Percentiles rank a stretch among this genome's conserved stretches.
phyloP scores from a whole-genome alignment of 495 filamentous ascomycete genomes.

The Penicillium angulare region DNA sequence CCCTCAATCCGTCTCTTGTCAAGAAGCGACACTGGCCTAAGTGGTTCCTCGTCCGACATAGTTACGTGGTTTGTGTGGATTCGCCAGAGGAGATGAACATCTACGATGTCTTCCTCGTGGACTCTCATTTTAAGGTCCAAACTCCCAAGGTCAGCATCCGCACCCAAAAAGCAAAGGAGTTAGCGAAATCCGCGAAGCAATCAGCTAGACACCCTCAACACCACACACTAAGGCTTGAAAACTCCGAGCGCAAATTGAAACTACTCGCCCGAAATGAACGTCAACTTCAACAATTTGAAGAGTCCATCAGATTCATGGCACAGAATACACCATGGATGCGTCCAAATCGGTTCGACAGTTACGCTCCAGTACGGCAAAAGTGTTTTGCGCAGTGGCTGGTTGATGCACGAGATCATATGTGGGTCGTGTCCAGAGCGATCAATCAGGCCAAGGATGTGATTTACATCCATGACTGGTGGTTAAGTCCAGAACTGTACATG shows the following conservation, averaged over 20 bases:
- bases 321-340: conserved; percentile 75
- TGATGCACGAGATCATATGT: conserved; percentile 97
- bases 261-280: conserved; percentile 91
- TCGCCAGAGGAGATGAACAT: conserved; percentile 98
- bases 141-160: conserved; percentile 60
- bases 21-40: conserved; percentile 82
- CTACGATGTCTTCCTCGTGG: conserved; percentile 95
- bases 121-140: conserved; percentile 76
- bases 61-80: conserved; percentile 96
- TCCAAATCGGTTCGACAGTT: conserved; percentile 85
- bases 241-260: conserved; percentile 85
- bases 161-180: conserved; percentile 65
- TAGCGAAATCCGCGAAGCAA: conserved; percentile 58
- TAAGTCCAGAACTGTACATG: conserved; percentile 96
- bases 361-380: conserved; percentile 81
- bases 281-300: conserved; percentile 86
- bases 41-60: conserved; percentile 98
- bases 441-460: conserved; percentile 98
- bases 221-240: conserved; percentile 78
- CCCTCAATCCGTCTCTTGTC: conserved; percentile 71
- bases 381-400: conserved; percentile 97
- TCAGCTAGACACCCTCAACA: conserved; percentile 71
- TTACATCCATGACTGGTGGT: conserved; percentile 99
- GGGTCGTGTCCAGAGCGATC: conserved; percentile 95
- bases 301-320: conserved; percentile 84